Evolutionary conservation across 2,329 filamentous ascomycete genomes (phyloP), one percentile per base, ranked within the genome.

Genomic region (Claviceps pazoutovae): DNA sequence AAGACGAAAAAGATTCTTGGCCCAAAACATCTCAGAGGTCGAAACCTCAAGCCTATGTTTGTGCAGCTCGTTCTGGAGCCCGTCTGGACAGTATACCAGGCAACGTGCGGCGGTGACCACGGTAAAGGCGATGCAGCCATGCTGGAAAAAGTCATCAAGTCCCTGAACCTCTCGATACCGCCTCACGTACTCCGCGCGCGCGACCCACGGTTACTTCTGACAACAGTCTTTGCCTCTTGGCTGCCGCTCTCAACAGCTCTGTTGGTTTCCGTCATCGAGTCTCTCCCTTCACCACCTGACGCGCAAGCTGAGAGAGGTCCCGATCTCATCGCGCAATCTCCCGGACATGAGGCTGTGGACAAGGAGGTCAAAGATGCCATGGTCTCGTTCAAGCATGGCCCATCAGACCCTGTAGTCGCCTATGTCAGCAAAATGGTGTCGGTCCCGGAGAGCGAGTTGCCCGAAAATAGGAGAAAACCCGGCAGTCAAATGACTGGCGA

Each of bases 381-480:
- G 83, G 70, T 86, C 2, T 75, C 82, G 0, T 96, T 95, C 63
- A 86, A 86, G 61, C 79, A 79, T 3, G 75, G 74, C 0, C 74
- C 78, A 41, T 75, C 82, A 0, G 84, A 86, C 53, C 90, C 91
- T 0, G 82, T 95, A 0, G 88, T 98, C 1, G 91, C 88, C 8
- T 98, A 95, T 58, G 87, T 98, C 55, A 97, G 91, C 70, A 98
- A 98, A 66, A 96, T 98, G 89, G 87, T 97, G 1, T 93, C 93
- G 0, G 77, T 98, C 13, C 91, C 89, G 0, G 88, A 94, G 62
- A 96, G 88, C 66, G 91, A 98, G 60, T 73, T 98, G 5, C 86
- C 88, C 0, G 80, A 91, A 50, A 95, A 95, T 65, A 94, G 85
- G 66, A 78, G 88, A 46, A 56, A 55, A 38, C 76, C 81, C 16